Evolutionary conservation across 2,329 filamentous ascomycete genomes (phyloP), one percentile per base, ranked within the genome.

Genomic region (Penicillium paneum): DNA sequence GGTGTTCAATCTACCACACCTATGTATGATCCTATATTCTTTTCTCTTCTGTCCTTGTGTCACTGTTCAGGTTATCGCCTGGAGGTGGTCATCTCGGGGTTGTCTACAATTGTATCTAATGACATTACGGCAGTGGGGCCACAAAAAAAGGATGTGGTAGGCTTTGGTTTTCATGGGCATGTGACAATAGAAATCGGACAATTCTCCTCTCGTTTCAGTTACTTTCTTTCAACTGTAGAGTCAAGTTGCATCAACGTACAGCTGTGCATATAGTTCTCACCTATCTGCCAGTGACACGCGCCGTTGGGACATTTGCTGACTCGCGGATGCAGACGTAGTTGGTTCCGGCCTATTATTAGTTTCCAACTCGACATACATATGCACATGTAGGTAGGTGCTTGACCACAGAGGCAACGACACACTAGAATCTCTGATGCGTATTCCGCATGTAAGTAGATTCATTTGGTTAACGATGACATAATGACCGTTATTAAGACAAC

Each of bases 91-190:
- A 64, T 61, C 52, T 53, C 57, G 62, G 67, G 64, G 63, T 64
- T 69, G 67, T 69, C 66, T 71, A 64, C 64, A 65, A 59, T 61
- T 72, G 70, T 72, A 72, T 71, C 61, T 72, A 71, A 72, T 72
- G 69, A 72, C 64, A 71, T 69, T 64, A 71, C 67, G 70, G 69
- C 67, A 67, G 62, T 65, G 61, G 63, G 67, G 62, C 69, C 65
- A 64, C 64, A 63, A 71, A 67, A 67, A 67, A 69, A 59, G 63
- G 65, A 63, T 63, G 65, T 64, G 64, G 60, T 66, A 62, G 64
- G 62, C 58, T 67, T 64, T 69, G 60, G 59, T 56, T 63, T 60
- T 64, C 52, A 17, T 55, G 67, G 65, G 65, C 67, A 65, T 71
- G 68, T 71, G 67, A 69, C 64, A 65, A 72, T 71, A 72, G 67